Conservation (phyloP, 768 basidiomycete species). For the Pulveroboletus sp. region DNA sequence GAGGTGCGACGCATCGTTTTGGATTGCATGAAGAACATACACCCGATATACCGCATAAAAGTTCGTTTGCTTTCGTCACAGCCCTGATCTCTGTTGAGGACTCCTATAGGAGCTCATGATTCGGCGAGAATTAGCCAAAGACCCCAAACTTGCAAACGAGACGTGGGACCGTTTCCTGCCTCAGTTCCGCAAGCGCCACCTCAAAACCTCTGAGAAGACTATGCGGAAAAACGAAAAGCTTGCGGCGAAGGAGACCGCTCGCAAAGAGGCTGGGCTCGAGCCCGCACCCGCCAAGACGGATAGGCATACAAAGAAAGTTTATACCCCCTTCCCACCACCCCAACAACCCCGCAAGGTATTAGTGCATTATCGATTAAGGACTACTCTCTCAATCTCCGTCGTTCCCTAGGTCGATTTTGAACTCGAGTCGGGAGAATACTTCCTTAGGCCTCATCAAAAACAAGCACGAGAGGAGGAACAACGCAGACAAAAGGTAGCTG, state of each 20-base stretch:
- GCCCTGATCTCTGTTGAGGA: not conserved
- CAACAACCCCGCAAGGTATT: constrained; percentile 87
- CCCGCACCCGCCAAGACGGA: constrained; percentile 36
- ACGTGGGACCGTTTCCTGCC: constrained; percentile 98
- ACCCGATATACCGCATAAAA: constrained; percentile 99
- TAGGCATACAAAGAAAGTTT: constrained; percentile 77
- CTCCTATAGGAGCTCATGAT: constrained; percentile 89
- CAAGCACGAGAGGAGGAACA: constrained; percentile 65
- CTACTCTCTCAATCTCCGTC: constrained; percentile 5
- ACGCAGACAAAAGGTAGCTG: constrained; percentile 59
- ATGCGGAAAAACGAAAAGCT: constrained; percentile 78
- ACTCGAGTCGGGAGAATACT: constrained; percentile 96
- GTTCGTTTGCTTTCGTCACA: constrained; percentile 34
- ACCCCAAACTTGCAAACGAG: constrained; percentile 90
- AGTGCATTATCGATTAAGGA: not conserved
- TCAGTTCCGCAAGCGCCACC: constrained; percentile 87
- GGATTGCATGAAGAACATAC: constrained; percentile 99
- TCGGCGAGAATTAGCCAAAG: constrained; percentile 93
- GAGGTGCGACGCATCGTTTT: constrained; percentile 95
- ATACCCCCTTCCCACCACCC: constrained; percentile 98
- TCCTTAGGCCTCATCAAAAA: constrained; percentile 89
- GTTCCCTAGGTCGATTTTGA: constrained; percentile 74
- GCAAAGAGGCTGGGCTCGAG: constrained; percentile 61
- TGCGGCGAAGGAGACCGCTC: constrained; percentile 55
- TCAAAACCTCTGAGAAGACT: constrained; percentile 93